phyloP scores from a whole-genome alignment of 1,284 basidiomycete species.

The Testicularia cyperi region DNA sequence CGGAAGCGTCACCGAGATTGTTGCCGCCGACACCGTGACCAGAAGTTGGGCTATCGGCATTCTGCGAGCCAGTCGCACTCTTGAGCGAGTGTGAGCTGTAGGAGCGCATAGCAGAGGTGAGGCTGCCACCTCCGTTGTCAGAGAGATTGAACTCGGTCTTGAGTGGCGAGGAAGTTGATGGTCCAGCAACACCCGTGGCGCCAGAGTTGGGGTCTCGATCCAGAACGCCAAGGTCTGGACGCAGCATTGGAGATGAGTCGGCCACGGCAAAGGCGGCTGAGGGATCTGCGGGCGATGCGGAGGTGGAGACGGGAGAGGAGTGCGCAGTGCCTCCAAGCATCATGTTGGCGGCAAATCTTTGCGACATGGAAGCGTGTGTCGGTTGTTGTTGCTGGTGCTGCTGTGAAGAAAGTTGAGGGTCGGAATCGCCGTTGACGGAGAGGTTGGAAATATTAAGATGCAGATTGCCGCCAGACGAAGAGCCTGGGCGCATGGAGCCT shows the following conservation, averaged over 20 bases:
- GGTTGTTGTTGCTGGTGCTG: background rate
- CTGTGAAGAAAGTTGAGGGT: slow-evolving; percentile 6
- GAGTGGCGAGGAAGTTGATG: slow-evolving; percentile 17
- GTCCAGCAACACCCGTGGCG: slow-evolving; percentile 1
- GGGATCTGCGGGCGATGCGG: slow-evolving; percentile 23
- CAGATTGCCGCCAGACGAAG: slow-evolving; percentile 20
- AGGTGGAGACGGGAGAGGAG: slow-evolving; percentile 16
- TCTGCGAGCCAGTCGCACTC: slow-evolving; percentile 26
- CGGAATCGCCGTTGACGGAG: slow-evolving; percentile 22
- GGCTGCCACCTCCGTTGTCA: slow-evolving; percentile 2
- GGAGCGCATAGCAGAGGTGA: slow-evolving; percentile 21
- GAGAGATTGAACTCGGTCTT: slow-evolving; percentile 16
- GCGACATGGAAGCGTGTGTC: background rate
- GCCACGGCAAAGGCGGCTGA: slow-evolving; percentile 1
- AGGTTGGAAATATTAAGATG: slow-evolving; percentile 38
- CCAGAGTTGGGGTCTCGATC: too few species aligned
- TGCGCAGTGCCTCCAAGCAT: background rate
- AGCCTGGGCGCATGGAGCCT: slow-evolving; percentile 10
- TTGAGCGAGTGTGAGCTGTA: slow-evolving; percentile 32
- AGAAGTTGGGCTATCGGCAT: slow-evolving; percentile 24
- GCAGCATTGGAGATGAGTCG: slow-evolving; percentile 3
- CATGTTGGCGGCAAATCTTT: background rate
- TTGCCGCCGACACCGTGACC: slow-evolving; percentile 15
- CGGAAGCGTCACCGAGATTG: slow-evolving; percentile 21
- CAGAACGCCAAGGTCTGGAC: too few species aligned